Conservation (phyloP, 2,329 filamentous ascomycete species). For the Ophiocordyceps camponoti-floridani region DNA sequence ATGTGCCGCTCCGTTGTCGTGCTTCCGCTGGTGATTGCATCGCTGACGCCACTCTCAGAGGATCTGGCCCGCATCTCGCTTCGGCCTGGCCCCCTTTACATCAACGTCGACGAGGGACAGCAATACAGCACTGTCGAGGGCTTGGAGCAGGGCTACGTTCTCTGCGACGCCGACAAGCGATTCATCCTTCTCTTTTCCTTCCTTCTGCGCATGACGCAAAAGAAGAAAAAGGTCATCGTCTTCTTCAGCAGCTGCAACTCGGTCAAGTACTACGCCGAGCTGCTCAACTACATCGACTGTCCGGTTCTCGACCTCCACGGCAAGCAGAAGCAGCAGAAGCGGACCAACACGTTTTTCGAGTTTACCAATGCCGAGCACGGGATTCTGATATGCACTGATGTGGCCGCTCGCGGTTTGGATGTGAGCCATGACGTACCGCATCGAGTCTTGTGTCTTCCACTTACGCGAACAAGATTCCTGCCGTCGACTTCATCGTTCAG, state of each 20-base stretch:
- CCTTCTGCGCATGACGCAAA: slow-evolving; percentile 56
- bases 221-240: slow-evolving; percentile 94
- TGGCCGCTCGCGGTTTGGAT: slow-evolving; percentile 86
- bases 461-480: slow-evolving; percentile 46
- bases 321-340: slow-evolving; percentile 97
- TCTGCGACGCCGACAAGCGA: slow-evolving; percentile 84
- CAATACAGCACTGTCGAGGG: slow-evolving; percentile 85
- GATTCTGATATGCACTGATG: slow-evolving; percentile 88
- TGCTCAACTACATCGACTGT: slow-evolving; percentile 94
- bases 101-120: slow-evolving; percentile 87
- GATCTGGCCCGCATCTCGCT: slow-evolving; percentile 90
- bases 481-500: slow-evolving; percentile 92
- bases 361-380: slow-evolving; percentile 64
- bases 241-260: slow-evolving; percentile 88
- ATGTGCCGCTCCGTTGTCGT: slow-evolving; percentile 3
- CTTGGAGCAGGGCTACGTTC: slow-evolving; percentile 86
- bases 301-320: slow-evolving; percentile 76
- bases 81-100: slow-evolving; percentile 77
- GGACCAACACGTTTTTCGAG: slow-evolving; percentile 98
- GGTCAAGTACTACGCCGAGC: slow-evolving; percentile 88
- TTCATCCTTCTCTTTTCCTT: slow-evolving; percentile 92
- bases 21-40: not conserved
- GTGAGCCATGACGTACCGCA: slow-evolving; percentile 22
- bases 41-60: slow-evolving; percentile 28
- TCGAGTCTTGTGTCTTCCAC: not conserved